These are phyloP conservation scores for Lanmaoa pseudosensibilis DNA, from an alignment of 768 basidiomycete genomes.

Conservation along the genomic window DNA sequence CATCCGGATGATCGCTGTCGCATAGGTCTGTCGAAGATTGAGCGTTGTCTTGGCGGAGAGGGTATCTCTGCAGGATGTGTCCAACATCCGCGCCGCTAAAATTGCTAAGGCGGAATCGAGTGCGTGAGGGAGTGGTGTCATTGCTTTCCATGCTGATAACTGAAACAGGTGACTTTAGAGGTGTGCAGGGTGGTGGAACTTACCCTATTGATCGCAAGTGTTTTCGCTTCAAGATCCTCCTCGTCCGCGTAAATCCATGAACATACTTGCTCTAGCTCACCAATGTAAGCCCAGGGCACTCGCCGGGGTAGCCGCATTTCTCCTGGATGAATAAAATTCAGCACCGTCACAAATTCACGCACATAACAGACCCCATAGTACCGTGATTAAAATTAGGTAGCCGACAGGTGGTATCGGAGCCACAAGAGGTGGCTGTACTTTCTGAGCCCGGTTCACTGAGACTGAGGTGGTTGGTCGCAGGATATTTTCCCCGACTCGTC, in stretches of 20 bases:
- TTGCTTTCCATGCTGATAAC: conserved; percentile 80
- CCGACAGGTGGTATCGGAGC: too few relatives aligned
- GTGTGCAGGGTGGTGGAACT: conserved; percentile 23
- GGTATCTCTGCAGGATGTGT: conserved; percentile 33
- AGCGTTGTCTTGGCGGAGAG: conserved; percentile 38
- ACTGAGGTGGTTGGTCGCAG: too few relatives aligned
- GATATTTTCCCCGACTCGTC: too few relatives aligned
- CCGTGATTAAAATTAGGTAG: too few relatives aligned
- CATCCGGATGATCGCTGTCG: conserved; percentile 79
- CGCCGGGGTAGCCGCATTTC: conserved; percentile 74
- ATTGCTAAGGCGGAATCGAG: conserved; percentile 71
- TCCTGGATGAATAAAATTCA: neutral
- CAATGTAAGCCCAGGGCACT: conserved; percentile 71
- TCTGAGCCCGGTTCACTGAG: too few relatives aligned
- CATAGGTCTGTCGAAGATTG: conserved; percentile 72
- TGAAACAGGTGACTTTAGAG: conserved; percentile 31
- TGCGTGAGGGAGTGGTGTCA: conserved; percentile 76
- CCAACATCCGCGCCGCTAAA: conserved; percentile 58
- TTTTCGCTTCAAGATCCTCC: conserved; percentile 54
- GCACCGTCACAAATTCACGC: neutral
- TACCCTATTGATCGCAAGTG: conserved; percentile 64
- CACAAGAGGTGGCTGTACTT: too few relatives aligned
- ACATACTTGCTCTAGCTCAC: conserved; percentile 75
- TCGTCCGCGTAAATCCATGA: conserved; percentile 73
- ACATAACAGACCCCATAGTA: too few relatives aligned